Percentiles rank a stretch among this genome's conserved stretches.
Conservation (phyloP, 176 grass and related monocot genomes). For the Chloris gayana region DNA sequence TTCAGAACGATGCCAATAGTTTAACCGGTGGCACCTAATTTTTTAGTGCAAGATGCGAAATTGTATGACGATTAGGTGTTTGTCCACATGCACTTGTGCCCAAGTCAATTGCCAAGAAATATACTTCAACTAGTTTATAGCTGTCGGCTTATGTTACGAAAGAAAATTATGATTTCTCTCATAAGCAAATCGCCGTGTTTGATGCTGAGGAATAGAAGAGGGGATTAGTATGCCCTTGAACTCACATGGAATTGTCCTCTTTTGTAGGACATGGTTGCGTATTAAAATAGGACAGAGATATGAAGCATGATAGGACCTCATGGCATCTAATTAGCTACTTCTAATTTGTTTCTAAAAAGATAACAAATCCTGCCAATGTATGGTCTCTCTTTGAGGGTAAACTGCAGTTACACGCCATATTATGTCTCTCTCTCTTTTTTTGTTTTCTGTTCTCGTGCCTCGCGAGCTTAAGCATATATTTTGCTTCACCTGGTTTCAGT, state of each 20-base stretch:
- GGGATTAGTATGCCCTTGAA: conserved; percentile 41
- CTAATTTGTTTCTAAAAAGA: conserved; percentile 12
- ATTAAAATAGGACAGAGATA: conserved; percentile 44
- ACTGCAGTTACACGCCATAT: conserved; percentile 14
- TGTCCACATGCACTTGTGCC: conserved; percentile 54
- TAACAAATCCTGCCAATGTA: conserved; percentile 7
- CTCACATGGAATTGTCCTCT: conserved; percentile 50
- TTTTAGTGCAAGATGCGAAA: conserved; percentile 40
- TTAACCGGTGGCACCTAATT: conserved; percentile 1
- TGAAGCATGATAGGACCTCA: conserved; percentile 33
- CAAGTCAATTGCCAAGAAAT: conserved; percentile 49
- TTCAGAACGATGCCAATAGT: neutral
- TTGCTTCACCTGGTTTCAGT: neutral
- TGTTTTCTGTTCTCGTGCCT: conserved; percentile 23
- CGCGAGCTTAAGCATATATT: neutral
- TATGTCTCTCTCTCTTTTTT: conserved; percentile 38
- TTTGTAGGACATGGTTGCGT: conserved; percentile 28
- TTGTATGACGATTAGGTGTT: conserved; percentile 51
- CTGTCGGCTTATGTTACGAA: conserved; percentile 39
- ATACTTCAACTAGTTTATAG: conserved; percentile 38
- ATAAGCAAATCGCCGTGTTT: conserved; percentile 50
- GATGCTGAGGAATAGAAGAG: conserved; percentile 23
- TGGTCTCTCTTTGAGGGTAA: neutral
- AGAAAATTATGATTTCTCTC: neutral
- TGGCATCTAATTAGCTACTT: conserved; percentile 6